A percentile compares a stretch with the other conserved stretches of the same genome.
These are phyloP conservation scores for Globisporangium camurandrum DNA, from an alignment of 352 stramenopile species.

Conservation along the genomic window DNA sequence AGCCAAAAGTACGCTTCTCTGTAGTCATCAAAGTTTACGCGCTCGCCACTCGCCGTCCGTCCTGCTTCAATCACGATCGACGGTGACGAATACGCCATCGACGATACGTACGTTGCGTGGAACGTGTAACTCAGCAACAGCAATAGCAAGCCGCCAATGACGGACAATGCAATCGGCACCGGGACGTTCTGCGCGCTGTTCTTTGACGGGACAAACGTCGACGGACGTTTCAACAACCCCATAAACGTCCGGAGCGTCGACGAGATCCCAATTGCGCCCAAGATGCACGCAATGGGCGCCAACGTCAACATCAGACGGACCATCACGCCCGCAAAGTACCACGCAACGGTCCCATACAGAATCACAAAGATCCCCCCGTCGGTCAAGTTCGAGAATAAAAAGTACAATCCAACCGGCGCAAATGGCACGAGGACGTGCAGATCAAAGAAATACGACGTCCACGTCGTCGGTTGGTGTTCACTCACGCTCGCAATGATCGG, in stretches of 20 bases:
- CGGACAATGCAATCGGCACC: constrained; percentile 39
- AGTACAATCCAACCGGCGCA: constrained; percentile 88
- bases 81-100: constrained; percentile 87
- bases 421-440: constrained; percentile 89
- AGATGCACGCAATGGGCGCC: constrained; percentile 89
- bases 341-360: constrained; percentile 89
- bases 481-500: constrained; percentile 92
- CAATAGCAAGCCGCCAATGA: constrained; percentile 53
- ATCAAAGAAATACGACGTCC: constrained; percentile 93
- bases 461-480: constrained; percentile 92
- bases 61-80: constrained; percentile 89
- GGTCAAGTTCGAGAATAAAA: constrained; percentile 84
- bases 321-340: constrained; percentile 91
- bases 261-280: constrained; percentile 83
- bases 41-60: constrained; percentile 55
- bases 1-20: constrained; percentile 92
- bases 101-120: constrained; percentile 86
- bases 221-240: constrained; percentile 53
- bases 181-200: constrained; percentile 60
- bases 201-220: constrained; percentile 38
- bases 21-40: constrained; percentile 96
- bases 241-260: constrained; percentile 74
- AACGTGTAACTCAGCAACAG: constrained; percentile 84
- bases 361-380: constrained; percentile 91
- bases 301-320: constrained; percentile 90